A percentile compares a stretch with the other conserved stretches of the same genome.
Evolutionary conservation across 306 rosid genomes (phyloP).

Genomic region (Malus sylvestris): DNA sequence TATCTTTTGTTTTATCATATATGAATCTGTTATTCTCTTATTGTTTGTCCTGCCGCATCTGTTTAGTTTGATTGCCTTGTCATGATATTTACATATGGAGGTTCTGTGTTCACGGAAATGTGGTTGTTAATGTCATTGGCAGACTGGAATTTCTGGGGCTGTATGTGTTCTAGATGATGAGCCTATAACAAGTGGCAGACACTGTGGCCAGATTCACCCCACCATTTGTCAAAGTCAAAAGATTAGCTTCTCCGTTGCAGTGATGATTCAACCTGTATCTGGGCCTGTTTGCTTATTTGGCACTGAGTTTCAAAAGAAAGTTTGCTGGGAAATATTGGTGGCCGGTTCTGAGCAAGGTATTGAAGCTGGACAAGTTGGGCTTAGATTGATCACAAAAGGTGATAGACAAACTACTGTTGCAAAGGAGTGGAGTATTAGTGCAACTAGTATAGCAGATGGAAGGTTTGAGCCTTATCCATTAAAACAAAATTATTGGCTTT

Average conservation of each 20-base stretch:
- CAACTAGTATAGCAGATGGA: constrained; percentile 95
- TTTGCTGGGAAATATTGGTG: constrained; percentile 97
- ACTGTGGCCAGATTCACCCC: constrained; percentile 74
- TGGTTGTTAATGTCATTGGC: constrained; percentile 32
- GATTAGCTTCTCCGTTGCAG: constrained; percentile 73
- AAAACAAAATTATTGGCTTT: constrained; percentile 1
- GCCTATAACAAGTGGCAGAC: constrained; percentile 85
- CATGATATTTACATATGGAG: background rate
- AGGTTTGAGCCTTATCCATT: constrained; percentile 46
- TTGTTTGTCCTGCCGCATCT: background rate
- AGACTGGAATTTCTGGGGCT: constrained; percentile 89
- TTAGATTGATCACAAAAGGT: constrained; percentile 91
- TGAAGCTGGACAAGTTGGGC: constrained; percentile 99
- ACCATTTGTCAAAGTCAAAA: constrained; percentile 80
- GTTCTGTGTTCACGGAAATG: constrained; percentile 6
- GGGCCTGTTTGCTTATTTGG: constrained; percentile 97
- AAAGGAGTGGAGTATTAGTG: constrained; percentile 94
- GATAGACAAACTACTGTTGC: constrained; percentile 93
- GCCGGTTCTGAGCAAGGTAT: constrained; percentile 99
- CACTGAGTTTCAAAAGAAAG: constrained; percentile 78
- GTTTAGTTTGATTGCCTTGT: constrained; percentile 1
- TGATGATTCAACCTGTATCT: constrained; percentile 94
- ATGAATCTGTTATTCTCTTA: background rate
- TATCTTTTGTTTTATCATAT: background rate
- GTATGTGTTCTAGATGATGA: constrained; percentile 93